A percentile compares a stretch with the other conserved stretches of the same genome.
Conservation (phyloP, 2,329 filamentous ascomycete genomes). For the Aspergillus transmontanensis region DNA sequence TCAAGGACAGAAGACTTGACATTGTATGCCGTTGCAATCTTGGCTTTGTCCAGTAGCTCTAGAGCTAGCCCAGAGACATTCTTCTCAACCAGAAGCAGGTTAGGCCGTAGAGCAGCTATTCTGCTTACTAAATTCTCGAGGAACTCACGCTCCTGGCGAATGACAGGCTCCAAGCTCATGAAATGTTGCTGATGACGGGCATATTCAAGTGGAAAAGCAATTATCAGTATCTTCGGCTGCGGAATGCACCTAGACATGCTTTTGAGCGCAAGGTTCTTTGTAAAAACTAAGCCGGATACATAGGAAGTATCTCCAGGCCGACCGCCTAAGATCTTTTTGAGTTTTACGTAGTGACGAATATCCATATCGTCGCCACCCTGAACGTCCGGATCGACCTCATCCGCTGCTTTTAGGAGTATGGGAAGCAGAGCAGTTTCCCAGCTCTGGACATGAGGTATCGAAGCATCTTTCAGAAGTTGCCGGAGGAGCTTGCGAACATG, state of each 20-base stretch:
- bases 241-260: conserved; percentile 88
- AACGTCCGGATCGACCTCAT: conserved; percentile 92
- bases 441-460: conserved; percentile 69
- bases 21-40: conserved; percentile 93
- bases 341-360: conserved; percentile 93
- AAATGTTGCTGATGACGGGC: conserved; percentile 91
- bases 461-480: conserved; percentile 78
- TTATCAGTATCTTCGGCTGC: conserved; percentile 84
- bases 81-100: conserved; percentile 87
- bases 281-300: conserved; percentile 94
- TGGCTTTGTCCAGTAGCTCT: conserved; percentile 81
- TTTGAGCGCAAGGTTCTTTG: conserved; percentile 93
- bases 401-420: conserved; percentile 85
- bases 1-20: conserved; percentile 96
- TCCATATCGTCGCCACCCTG: conserved; percentile 93
- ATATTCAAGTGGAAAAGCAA: conserved; percentile 95
- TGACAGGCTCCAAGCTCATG: conserved; percentile 96
- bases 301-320: conserved; percentile 92
- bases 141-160: conserved; percentile 94
- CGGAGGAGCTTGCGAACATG: conserved; percentile 84
- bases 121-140: conserved; percentile 87
- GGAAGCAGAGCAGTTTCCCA: conserved; percentile 93
- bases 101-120: conserved; percentile 82
- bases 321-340: conserved; percentile 94
- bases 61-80: conserved; percentile 90